Conservation (phyloP, 176 grass and related monocot species). For the Ampelocalamus luodianensis region DNA sequence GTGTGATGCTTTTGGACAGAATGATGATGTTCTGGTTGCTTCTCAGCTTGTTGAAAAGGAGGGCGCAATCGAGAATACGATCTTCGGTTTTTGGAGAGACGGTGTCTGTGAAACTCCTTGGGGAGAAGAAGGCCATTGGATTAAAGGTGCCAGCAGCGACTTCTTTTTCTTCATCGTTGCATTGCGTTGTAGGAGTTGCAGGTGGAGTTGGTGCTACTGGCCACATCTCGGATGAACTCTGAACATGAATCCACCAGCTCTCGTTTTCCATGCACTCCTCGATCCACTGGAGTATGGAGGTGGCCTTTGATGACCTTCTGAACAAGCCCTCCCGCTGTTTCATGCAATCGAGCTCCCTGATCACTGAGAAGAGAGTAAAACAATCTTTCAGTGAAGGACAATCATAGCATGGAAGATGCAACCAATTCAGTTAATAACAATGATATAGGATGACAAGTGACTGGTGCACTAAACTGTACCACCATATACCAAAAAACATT, state of each 20-base stretch:
- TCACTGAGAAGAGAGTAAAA: conserved; percentile 50
- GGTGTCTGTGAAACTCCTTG: conserved; percentile 48
- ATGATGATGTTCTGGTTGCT: conserved; percentile 53
- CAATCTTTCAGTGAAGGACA: not conserved
- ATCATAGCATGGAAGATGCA: not conserved
- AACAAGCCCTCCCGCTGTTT: conserved; percentile 75
- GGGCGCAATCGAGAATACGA: conserved; percentile 70
- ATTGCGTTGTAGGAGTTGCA: conserved; percentile 60
- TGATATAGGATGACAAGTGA: not conserved
- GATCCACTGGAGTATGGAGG: conserved; percentile 78
- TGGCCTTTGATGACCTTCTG: conserved; percentile 67
- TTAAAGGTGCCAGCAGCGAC: conserved; percentile 42
- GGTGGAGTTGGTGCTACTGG: conserved; percentile 83
- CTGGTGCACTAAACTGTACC: too few species aligned
- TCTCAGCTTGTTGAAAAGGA: conserved; percentile 57
- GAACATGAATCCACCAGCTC: conserved; percentile 89
- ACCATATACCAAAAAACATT: too few species aligned
- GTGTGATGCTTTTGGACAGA: conserved; percentile 65
- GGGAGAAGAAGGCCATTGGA: conserved; percentile 52
- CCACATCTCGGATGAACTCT: conserved; percentile 70
- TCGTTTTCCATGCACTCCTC: conserved; percentile 75
- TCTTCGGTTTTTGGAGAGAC: conserved; percentile 73
- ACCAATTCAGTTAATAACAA: conserved; percentile 13
- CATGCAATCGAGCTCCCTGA: conserved; percentile 86
- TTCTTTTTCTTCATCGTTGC: conserved; percentile 18